A percentile compares a stretch with the other conserved stretches of the same genome.
phyloP scores from a whole-genome alignment of 345 rosid species.

The Streptanthus diversifolius region DNA sequence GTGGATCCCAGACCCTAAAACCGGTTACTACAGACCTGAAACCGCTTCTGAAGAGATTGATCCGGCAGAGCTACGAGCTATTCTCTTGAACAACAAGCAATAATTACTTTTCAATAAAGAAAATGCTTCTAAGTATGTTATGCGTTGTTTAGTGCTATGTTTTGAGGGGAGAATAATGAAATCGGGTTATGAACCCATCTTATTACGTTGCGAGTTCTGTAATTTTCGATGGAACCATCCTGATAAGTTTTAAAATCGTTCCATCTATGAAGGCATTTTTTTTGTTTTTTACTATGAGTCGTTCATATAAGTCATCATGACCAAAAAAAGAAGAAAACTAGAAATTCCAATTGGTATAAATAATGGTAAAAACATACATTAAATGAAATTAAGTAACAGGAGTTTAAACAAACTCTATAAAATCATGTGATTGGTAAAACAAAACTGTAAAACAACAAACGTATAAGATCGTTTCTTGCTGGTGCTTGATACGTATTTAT shows the following conservation, averaged over 20 bases:
- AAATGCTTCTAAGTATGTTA: background rate
- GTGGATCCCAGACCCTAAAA: constrained; percentile 83
- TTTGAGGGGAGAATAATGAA: background rate
- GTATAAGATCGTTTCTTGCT: background rate
- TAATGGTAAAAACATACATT: background rate
- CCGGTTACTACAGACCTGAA: constrained; percentile 80
- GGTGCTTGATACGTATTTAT: background rate
- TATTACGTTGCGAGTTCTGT: constrained; percentile 7
- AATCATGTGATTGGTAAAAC: background rate
- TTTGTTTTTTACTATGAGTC: background rate
- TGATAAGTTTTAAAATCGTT: background rate
- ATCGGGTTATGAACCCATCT: constrained; percentile 1
- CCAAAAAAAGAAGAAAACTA: too few species aligned
- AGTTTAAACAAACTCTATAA: background rate
- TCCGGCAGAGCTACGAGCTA: constrained; percentile 61
- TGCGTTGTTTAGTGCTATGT: background rate
- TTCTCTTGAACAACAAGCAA: constrained; percentile 56
- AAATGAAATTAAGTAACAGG: background rate
- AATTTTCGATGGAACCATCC: background rate
- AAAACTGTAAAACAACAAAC: background rate
- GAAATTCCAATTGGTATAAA: background rate
- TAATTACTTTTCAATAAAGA: background rate
- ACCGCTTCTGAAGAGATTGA: constrained; percentile 54
- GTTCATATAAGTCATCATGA: too few species aligned
- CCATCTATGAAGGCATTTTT: background rate